Conservation (phyloP, 1,139 yeast genomes). For the Yamadazyma friedrichii region DNA sequence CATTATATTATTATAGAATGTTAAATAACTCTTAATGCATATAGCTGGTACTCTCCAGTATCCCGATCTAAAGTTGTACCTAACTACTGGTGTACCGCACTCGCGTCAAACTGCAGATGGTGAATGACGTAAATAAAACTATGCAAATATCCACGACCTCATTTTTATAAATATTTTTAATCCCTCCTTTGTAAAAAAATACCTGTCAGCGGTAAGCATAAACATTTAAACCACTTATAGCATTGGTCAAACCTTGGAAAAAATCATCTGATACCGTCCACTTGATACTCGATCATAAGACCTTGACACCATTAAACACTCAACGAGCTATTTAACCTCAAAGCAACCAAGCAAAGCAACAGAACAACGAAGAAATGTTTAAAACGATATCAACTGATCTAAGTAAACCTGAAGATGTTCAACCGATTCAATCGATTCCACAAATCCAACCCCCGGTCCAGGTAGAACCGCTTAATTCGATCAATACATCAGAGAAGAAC, state of each 20-base stretch:
- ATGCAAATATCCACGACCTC: neutral
- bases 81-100: too few relatives aligned
- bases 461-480: neutral
- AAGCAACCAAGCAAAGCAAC: too few relatives aligned
- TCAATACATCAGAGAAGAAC: neutral
- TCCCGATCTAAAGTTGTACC: too few relatives aligned
- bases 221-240: neutral
- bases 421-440: neutral
- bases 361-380: too few relatives aligned
- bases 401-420: neutral
- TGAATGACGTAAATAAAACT: constrained; percentile 2
- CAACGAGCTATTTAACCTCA: too few relatives aligned
- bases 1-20: neutral
- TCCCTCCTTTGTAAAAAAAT: neutral
- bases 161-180: neutral
- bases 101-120: neutral
- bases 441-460: neutral
- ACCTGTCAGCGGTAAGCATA: neutral
- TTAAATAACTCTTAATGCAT: too few relatives aligned
- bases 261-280: too few relatives aligned
- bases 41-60: neutral
- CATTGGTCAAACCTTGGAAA: too few relatives aligned
- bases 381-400: too few relatives aligned
- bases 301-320: too few relatives aligned
- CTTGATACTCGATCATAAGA: too few relatives aligned